Percentiles rank a stretch among this genome's conserved stretches.
phyloP scores from a whole-genome alignment of 2,329 filamentous ascomycete genomes.

The Alternaria brassicicola region DNA sequence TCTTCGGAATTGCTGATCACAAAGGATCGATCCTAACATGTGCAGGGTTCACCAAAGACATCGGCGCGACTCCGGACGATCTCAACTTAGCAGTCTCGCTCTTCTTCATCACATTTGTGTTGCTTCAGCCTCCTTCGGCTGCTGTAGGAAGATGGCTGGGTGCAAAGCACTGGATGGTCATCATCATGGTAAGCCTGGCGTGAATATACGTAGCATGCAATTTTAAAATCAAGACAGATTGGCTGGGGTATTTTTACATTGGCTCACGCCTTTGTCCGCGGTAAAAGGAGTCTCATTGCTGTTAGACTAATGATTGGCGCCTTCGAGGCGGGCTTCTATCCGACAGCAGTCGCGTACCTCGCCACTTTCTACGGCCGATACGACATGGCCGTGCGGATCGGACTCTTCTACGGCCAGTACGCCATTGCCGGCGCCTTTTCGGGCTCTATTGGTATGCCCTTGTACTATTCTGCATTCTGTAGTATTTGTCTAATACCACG shows the following conservation, averaged over 20 bases:
- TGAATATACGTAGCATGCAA: not conserved
- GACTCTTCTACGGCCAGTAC: constrained; percentile 53
- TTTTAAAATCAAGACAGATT: constrained; percentile 17
- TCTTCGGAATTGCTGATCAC: not conserved
- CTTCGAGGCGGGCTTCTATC: constrained; percentile 62
- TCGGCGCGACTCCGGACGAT: constrained; percentile 27
- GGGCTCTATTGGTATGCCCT: constrained; percentile 43
- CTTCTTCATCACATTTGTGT: constrained; percentile 34
- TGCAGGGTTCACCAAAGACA: constrained; percentile 30
- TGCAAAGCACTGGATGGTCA: constrained; percentile 25
- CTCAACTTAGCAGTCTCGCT: constrained; percentile 34
- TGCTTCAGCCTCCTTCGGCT: constrained; percentile 30
- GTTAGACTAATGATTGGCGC: constrained; percentile 46
- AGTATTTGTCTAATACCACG: not conserved
- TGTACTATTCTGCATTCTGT: not conserved
- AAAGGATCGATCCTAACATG: not conserved
- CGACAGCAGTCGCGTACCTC: constrained; percentile 60
- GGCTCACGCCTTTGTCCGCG: constrained; percentile 31
- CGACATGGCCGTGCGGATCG: constrained; percentile 53
- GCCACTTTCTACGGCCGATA: constrained; percentile 56
- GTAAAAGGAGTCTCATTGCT: constrained; percentile 23
- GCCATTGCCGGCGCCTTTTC: constrained; percentile 52
- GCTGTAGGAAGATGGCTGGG: constrained; percentile 30
- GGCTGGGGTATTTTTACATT: constrained; percentile 34
- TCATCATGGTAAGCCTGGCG: constrained; percentile 23